Percentiles rank a stretch among this genome's conserved stretches.
Evolutionary conservation across 345 rosid species (phyloP).

Genomic region (Populus simonii): DNA sequence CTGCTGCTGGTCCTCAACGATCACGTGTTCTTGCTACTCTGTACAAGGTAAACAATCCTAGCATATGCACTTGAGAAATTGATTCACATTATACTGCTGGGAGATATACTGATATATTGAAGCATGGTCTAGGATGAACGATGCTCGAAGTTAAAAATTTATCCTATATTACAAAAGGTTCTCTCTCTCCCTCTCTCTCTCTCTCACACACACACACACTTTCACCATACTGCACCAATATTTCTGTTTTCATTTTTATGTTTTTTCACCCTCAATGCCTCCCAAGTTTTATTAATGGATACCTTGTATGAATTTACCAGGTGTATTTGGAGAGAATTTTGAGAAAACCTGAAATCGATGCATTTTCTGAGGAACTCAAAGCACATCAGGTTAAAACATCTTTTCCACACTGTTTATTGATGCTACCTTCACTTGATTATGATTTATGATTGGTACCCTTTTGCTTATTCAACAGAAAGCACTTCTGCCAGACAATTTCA

Average conservation of each 20-base stretch:
- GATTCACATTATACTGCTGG: not conserved
- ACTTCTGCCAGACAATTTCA: slow-evolving; percentile 84
- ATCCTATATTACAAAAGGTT: slow-evolving; percentile 94
- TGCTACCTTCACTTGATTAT: slow-evolving; percentile 1
- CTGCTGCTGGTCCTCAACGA: slow-evolving; percentile 96
- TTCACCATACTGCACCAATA: not conserved
- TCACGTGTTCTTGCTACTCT: slow-evolving; percentile 91
- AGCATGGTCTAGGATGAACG: slow-evolving; percentile 77
- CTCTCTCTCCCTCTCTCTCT: not conserved
- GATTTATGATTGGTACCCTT: slow-evolving; percentile 3
- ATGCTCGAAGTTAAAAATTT: slow-evolving; percentile 88
- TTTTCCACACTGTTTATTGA: slow-evolving; percentile 4
- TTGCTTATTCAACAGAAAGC: slow-evolving; percentile 64
- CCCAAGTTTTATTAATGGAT: not conserved
- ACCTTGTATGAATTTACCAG: slow-evolving; percentile 36
- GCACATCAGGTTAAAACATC: slow-evolving; percentile 75
- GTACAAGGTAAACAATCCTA: slow-evolving; percentile 57
- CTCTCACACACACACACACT: not conserved
- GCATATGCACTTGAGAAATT: not conserved
- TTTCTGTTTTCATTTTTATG: not conserved
- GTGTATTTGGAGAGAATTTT: slow-evolving; percentile 92
- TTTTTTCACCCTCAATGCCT: not conserved
- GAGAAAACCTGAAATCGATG: slow-evolving; percentile 94
- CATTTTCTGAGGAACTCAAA: slow-evolving; percentile 85
- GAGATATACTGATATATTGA: slow-evolving; percentile 17